These are phyloP conservation scores for Corylus americana DNA, from an alignment of 306 rosid species.

Conservation along the genomic window DNA sequence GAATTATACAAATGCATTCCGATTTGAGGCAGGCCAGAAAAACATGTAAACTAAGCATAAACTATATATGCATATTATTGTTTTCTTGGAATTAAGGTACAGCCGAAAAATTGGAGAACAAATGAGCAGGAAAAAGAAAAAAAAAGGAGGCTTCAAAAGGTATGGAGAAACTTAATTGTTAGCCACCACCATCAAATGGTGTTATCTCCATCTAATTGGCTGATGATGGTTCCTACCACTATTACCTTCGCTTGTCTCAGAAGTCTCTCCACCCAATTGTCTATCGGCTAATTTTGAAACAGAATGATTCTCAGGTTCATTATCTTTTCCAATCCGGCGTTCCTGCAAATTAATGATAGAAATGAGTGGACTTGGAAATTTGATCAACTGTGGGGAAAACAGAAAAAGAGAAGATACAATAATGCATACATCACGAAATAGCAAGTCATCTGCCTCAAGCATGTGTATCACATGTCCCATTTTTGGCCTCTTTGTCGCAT, in stretches of 20 bases:
- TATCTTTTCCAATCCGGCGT: slow-evolving; percentile 48
- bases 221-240: slow-evolving; percentile 45
- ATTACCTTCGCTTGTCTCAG: slow-evolving; percentile 62
- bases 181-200: slow-evolving; percentile 32
- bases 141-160: slow-evolving; percentile 21
- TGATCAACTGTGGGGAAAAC: slow-evolving; percentile 4
- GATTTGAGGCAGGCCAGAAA: slow-evolving; percentile 33
- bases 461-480: slow-evolving; percentile 97
- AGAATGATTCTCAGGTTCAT: slow-evolving; percentile 42
- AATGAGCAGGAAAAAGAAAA: slow-evolving; percentile 15
- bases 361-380: slow-evolving; percentile 7
- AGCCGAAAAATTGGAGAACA: slow-evolving; percentile 32
- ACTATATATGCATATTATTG: slow-evolving; percentile 20
- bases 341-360: slow-evolving; percentile 50
- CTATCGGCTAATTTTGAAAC: slow-evolving; percentile 45
- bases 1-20: slow-evolving; percentile 42
- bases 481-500: slow-evolving; percentile 89
- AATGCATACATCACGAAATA: slow-evolving; percentile 65
- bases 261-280: slow-evolving; percentile 49
- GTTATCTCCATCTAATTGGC: slow-evolving; percentile 58
- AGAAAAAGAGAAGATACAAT: background rate
- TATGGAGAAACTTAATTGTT: slow-evolving; percentile 33
- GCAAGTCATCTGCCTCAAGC: slow-evolving; percentile 93
- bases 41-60: slow-evolving; percentile 19
- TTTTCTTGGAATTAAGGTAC: slow-evolving; percentile 33